Evolutionary conservation across 805 yeast species (phyloP).

Genomic region (Brettanomyces bruxellensis): DNA sequence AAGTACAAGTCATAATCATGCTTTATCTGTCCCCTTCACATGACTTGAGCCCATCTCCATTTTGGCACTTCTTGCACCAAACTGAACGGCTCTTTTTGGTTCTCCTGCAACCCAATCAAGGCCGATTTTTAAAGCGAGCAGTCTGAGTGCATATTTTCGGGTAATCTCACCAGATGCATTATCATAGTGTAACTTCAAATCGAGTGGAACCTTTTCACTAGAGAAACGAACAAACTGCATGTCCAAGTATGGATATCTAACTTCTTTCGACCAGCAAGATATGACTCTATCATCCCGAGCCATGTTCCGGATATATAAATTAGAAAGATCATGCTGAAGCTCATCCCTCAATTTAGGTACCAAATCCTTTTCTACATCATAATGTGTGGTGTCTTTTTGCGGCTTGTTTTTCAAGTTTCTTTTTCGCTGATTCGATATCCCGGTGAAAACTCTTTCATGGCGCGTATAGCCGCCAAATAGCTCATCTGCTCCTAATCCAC

Average conservation of each 20-base stretch:
- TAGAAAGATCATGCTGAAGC: conserved; percentile 58
- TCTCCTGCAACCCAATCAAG: conserved; percentile 55
- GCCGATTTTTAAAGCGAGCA: conserved; percentile 38
- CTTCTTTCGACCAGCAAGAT: conserved; percentile 80
- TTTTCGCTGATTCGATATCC: conserved; percentile 17
- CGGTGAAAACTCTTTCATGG: conserved; percentile 47
- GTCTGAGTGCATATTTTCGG: conserved; percentile 51
- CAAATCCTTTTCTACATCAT: conserved; percentile 8
- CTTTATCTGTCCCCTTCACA: conserved; percentile 61
- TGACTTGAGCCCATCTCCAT: conserved; percentile 75
- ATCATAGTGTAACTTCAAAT: conserved; percentile 29
- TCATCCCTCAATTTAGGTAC: conserved; percentile 44
- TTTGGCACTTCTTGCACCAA: conserved; percentile 93
- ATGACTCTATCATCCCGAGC: conserved; percentile 91
- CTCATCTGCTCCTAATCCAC: conserved; percentile 98
- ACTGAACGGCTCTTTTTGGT: conserved; percentile 90
- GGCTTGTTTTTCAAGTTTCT: conserved; percentile 14
- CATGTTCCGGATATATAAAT: conserved; percentile 71
- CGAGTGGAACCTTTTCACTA: conserved; percentile 40
- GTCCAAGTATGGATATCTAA: conserved; percentile 81
- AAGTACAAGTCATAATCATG: not conserved
- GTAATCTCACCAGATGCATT: conserved; percentile 26
- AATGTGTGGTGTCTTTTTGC: conserved; percentile 8
- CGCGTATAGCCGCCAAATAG: conserved; percentile 93
- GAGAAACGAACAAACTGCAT: conserved; percentile 45